Evolutionary conservation across 352 stramenopile genomes (phyloP), one percentile per base, ranked within the genome.

Genomic region (Globisporangium irregulare): DNA sequence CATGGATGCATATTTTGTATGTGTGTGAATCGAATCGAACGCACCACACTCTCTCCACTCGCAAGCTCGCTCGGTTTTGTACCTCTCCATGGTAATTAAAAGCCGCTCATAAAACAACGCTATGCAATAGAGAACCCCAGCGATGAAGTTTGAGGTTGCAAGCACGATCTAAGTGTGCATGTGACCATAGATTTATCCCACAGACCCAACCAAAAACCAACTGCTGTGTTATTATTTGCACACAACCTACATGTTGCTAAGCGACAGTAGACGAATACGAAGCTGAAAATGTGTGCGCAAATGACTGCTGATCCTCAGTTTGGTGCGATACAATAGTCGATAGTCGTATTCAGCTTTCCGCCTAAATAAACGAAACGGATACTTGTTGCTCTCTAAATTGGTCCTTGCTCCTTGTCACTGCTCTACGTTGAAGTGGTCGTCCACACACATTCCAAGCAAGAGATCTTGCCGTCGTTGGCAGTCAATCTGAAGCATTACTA

Each of bases 131-230:
- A 34, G 24, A 88, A 61, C 3, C 34, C 25, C 43, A 50, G 68
- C 74, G 73, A 80, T 79, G 79, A 69, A 76, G 84, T 92, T 92
- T 91, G 84, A 91, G 82, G 84, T 92, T 86, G 84, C 82, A 77
- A 74, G 80, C 63, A 73, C 77, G 57, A 71, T 66, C 62, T 54
- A 69, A 63, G 59, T 92, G 84, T 78, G 84, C 84, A 82, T 77
- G 82, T 80, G 79, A 91, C 71, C 78, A 92, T 92, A 92, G 73
- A 92, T 65, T 71, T 75, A 83, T 84, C 73, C 64, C 38, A 92
- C 79, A 88, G 72, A 57, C 54, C 61, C n/a, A 22, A 55, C 51
- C 22, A 64, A 41, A 48, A 41, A 41, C 12, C 1, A 55, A 14
- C 15, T 12, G 53, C 27, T 62, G 7, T 14, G 46, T 51, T 1